Conservation (phyloP, 2,329 filamentous ascomycete genomes). For the Penicillium sp. region DNA sequence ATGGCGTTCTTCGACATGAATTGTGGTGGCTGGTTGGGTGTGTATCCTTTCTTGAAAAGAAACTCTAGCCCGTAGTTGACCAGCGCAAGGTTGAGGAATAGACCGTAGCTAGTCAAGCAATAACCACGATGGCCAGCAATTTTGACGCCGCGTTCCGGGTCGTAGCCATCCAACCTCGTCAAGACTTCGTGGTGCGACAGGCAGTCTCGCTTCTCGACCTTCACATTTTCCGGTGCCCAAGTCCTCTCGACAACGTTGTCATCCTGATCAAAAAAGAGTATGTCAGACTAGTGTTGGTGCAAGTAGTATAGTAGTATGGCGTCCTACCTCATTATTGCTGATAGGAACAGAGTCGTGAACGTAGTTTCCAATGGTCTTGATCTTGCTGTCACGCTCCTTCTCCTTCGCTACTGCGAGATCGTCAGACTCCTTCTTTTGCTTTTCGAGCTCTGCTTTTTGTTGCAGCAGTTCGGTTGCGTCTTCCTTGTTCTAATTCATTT, state of each 20-base stretch:
- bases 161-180: slow-evolving; percentile 81
- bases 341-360: slow-evolving; percentile 85
- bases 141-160: slow-evolving; percentile 88
- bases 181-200: slow-evolving; percentile 96
- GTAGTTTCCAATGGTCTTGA: slow-evolving; percentile 82
- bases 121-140: slow-evolving; percentile 93
- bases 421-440: slow-evolving; percentile 75
- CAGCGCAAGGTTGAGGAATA: slow-evolving; percentile 87
- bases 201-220: slow-evolving; percentile 68
- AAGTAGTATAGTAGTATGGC: not conserved
- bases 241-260: slow-evolving; percentile 73
- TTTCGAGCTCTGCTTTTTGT: slow-evolving; percentile 72
- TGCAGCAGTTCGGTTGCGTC: slow-evolving; percentile 74
- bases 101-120: slow-evolving; percentile 83
- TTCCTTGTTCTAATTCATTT: slow-evolving; percentile 66
- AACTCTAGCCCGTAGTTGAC: slow-evolving; percentile 95
- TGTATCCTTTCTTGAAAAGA: slow-evolving; percentile 75
- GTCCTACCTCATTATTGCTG: slow-evolving; percentile 70
- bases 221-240: slow-evolving; percentile 75
- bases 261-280: slow-evolving; percentile 48
- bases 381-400: slow-evolving; percentile 67
- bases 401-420: slow-evolving; percentile 74
- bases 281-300: not conserved
- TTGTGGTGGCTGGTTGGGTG: slow-evolving; percentile 77
- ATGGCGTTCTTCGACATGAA: slow-evolving; percentile 96